Evolutionary conservation across 805 yeast genomes (phyloP).

Genomic region (Metschnikowia bowlesiae): DNA sequence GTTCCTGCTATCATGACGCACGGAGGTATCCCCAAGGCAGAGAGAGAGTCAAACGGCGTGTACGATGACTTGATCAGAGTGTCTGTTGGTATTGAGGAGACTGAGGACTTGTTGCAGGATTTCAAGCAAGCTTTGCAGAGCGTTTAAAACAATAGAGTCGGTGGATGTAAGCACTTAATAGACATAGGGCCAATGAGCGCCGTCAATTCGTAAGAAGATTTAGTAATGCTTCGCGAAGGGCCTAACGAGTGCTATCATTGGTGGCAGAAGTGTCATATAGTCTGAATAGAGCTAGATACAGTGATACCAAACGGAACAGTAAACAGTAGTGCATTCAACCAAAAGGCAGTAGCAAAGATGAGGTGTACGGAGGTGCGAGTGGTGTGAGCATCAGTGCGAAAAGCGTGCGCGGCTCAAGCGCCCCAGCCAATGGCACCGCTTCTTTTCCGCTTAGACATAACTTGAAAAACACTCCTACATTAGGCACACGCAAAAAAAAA

Average conservation of each 20-base stretch:
- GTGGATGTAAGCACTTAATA: neutral
- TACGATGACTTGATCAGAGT: constrained; percentile 77
- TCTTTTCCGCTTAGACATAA: constrained; percentile 16
- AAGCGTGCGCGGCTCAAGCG: constrained; percentile 15
- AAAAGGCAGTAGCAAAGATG: neutral
- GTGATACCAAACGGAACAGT: neutral
- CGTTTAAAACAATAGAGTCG: neutral
- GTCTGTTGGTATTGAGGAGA: constrained; percentile 83
- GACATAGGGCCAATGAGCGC: too few species aligned
- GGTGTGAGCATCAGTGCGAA: neutral
- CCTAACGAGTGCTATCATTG: too few species aligned
- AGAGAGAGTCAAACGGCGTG: constrained; percentile 76
- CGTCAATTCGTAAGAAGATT: too few species aligned
- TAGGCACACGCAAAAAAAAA: constrained; percentile 5
- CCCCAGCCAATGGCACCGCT: constrained; percentile 20
- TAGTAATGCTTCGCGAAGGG: too few species aligned
- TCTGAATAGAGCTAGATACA: too few species aligned
- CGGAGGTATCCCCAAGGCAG: constrained; percentile 78
- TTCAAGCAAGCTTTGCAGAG: constrained; percentile 60
- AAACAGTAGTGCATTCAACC: too few species aligned
- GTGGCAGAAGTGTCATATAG: too few species aligned
- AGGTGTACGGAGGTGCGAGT: neutral
- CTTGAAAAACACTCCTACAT: constrained; percentile 4
- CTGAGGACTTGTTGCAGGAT: constrained; percentile 70
- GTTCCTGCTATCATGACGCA: constrained; percentile 92